Evolutionary conservation across 768 basidiomycete species (phyloP).

Genomic region (Auricularia sp.): DNA sequence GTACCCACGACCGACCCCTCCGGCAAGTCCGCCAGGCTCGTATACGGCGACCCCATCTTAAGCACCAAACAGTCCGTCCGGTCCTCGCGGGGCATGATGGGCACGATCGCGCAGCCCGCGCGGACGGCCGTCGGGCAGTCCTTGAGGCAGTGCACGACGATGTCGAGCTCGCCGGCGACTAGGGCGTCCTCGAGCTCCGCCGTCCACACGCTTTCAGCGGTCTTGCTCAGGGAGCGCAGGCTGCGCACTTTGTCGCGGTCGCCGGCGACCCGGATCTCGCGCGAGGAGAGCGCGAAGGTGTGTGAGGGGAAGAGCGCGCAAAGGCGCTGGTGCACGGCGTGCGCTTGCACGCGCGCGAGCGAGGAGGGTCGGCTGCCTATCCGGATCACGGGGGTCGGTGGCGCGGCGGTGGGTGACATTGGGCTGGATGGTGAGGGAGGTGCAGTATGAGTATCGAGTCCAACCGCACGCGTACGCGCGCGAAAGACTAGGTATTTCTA

Average conservation of each 20-base stretch:
- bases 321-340: slow-evolving; percentile 61
- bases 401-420: no score
- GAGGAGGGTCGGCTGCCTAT: slow-evolving; percentile 34
- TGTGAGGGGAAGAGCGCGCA: slow-evolving; percentile 41
- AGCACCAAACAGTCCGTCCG: slow-evolving; percentile 84
- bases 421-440: no score
- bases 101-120: slow-evolving; percentile 73
- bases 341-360: slow-evolving; percentile 84
- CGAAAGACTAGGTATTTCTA: no score
- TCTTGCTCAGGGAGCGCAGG: not conserved
- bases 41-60: slow-evolving; percentile 61
- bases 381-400: not conserved
- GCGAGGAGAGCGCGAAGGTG: slow-evolving; percentile 24
- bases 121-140: slow-evolving; percentile 88
- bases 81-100: slow-evolving; percentile 78
- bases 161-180: slow-evolving; percentile 62
- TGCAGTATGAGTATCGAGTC: no score
- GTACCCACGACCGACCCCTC: slow-evolving; percentile 89
- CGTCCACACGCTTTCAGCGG: slow-evolving; percentile 58
- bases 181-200: slow-evolving; percentile 88
- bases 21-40: slow-evolving; percentile 70
- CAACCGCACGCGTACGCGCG: no score
- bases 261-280: slow-evolving; percentile 54
- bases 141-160: slow-evolving; percentile 88
- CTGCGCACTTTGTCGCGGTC: slow-evolving; percentile 59